These are phyloP conservation scores for Atalantia buxifolia DNA, from an alignment of 345 rosid species.

Conservation along the genomic window DNA sequence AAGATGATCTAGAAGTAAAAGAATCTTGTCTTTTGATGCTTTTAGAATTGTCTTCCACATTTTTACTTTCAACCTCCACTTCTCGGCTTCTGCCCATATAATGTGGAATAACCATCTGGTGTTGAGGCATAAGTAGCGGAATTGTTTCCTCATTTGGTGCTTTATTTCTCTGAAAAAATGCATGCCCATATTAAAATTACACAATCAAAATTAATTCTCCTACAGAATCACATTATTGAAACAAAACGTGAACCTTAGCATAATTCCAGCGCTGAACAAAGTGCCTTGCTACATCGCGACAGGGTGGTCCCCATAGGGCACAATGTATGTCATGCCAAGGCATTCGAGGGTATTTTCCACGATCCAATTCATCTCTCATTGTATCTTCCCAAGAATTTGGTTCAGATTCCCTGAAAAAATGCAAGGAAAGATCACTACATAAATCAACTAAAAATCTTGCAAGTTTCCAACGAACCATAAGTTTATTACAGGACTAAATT, in stretches of 20 bases:
- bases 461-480: slow-evolving; percentile 7
- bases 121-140: slow-evolving; percentile 97
- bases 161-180: slow-evolving; percentile 69
- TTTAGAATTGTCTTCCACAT: slow-evolving; percentile 34
- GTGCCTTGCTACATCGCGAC: slow-evolving; percentile 94
- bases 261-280: slow-evolving; percentile 99
- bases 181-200: slow-evolving; percentile 3
- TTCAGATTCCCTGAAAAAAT: slow-evolving; percentile 82
- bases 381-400: slow-evolving; percentile 99
- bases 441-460: neutral
- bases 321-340: slow-evolving; percentile 99
- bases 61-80: slow-evolving; percentile 43
- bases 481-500: neutral
- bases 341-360: slow-evolving; percentile 89
- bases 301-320: slow-evolving; percentile 99
- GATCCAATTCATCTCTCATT: slow-evolving; percentile 92
- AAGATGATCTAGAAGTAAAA: slow-evolving; percentile 70
- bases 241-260: slow-evolving; percentile 70
- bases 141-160: slow-evolving; percentile 93
- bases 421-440: slow-evolving; percentile 7
- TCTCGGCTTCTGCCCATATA: slow-evolving; percentile 70
- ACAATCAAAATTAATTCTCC: neutral
- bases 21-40: slow-evolving; percentile 67
- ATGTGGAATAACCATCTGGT: slow-evolving; percentile 98
- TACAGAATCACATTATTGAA: slow-evolving; percentile 7